These are phyloP conservation scores for Cadophora sp. DNA, from an alignment of 2,329 filamentous ascomycete species.

Conservation along the genomic window DNA sequence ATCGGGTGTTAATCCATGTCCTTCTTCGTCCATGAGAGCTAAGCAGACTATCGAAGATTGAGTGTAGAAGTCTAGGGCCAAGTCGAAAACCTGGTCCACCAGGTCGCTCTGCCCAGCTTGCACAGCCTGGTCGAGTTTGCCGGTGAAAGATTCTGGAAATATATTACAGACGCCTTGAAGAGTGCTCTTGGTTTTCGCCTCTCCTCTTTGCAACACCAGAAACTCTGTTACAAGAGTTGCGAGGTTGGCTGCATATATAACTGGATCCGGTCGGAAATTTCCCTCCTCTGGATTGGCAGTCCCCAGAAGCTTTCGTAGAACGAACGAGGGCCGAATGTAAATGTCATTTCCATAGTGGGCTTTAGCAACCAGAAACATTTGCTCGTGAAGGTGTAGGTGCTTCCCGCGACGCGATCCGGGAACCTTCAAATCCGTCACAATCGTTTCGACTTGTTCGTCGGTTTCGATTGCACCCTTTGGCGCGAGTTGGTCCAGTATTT, in stretches of 20 bases:
- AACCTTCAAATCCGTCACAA: constrained; percentile 42
- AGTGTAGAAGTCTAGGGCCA: constrained; percentile 61
- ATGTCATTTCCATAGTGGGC: constrained; percentile 31
- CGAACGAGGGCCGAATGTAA: constrained; percentile 48
- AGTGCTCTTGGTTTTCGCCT: constrained; percentile 29
- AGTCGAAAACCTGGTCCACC: constrained; percentile 51
- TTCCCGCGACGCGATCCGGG: constrained; percentile 31
- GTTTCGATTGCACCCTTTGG: constrained; percentile 41
- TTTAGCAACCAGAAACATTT: constrained; percentile 29
- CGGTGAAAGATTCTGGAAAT: constrained; percentile 48
- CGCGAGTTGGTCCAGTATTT: constrained; percentile 48
- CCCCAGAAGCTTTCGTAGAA: constrained; percentile 45
- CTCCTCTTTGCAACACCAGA: constrained; percentile 41
- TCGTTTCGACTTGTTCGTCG: constrained; percentile 41
- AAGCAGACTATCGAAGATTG: constrained; percentile 58
- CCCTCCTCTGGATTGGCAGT: constrained; percentile 33
- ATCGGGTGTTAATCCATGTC: constrained; percentile 48
- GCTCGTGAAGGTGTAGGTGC: constrained; percentile 28
- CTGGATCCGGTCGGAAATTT: constrained; percentile 46
- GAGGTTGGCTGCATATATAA: constrained; percentile 54
- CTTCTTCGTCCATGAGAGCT: constrained; percentile 45
- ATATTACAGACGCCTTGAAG: constrained; percentile 44
- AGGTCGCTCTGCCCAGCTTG: constrained; percentile 50
- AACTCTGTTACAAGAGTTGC: constrained; percentile 48
- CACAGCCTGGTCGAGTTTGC: constrained; percentile 35